phyloP scores from a whole-genome alignment of 257 asterid genomes.

The Petunia secreta region DNA sequence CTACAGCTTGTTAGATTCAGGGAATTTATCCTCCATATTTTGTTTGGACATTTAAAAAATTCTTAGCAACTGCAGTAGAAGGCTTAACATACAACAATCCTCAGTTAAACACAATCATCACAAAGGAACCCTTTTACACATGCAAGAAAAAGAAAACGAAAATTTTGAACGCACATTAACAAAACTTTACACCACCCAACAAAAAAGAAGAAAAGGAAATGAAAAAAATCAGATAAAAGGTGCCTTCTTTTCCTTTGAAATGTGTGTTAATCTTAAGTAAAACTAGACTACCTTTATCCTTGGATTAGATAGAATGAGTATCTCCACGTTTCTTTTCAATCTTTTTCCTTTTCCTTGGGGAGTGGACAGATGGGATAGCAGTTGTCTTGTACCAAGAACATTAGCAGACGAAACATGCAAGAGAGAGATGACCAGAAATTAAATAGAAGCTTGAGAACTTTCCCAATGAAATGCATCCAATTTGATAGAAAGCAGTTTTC shows the following conservation, averaged over 20 bases:
- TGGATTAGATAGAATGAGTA: neutral
- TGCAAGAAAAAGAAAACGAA: no score
- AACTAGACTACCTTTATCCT: neutral
- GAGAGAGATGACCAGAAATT: neutral
- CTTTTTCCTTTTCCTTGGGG: conserved; percentile 8
- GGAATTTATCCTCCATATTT: no score
- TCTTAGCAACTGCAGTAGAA: no score
- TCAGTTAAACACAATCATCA: no score
- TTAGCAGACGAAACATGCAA: neutral
- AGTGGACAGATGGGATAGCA: neutral
- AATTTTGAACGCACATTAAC: no score
- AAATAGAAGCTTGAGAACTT: neutral
- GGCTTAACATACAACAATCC: no score
- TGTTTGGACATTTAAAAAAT: no score
- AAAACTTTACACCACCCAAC: neutral
- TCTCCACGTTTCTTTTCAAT: neutral
- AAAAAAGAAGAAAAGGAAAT: no score
- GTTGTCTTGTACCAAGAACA: neutral
- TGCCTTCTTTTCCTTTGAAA: neutral
- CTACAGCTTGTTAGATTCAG: no score
- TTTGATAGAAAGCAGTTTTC: no score
- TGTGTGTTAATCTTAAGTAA: neutral
- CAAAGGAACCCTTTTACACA: no score
- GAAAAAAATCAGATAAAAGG: neutral
- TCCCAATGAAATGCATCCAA: no score